Conservation (phyloP, 345 rosid species). For the Acer negundo region DNA sequence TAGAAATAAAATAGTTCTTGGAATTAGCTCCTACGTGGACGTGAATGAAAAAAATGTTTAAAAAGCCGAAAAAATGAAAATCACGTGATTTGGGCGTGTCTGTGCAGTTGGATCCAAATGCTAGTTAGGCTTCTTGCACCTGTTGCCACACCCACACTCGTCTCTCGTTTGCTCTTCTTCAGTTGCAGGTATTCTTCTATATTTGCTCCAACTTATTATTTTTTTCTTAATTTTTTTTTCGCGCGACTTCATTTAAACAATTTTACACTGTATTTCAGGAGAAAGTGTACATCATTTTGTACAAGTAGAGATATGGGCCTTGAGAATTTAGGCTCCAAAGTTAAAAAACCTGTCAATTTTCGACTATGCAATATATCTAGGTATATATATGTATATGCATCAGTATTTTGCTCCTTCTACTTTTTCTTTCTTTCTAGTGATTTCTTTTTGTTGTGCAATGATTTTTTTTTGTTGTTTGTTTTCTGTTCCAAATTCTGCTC, state of each 20-base stretch:
- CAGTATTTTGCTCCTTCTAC: not conserved
- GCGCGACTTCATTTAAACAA: not conserved
- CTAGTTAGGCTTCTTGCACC: not conserved
- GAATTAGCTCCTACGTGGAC: too few relatives aligned
- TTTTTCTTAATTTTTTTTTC: not conserved
- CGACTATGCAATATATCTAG: conserved; percentile 69
- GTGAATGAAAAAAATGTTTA: not conserved
- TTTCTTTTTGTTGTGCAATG: not conserved
- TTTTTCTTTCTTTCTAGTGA: not conserved
- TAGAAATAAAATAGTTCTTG: too few relatives aligned
- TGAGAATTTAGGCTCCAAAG: conserved; percentile 29
- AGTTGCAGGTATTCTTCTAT: not conserved
- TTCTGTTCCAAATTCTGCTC: conserved; percentile 15
- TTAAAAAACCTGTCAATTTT: conserved; percentile 38
- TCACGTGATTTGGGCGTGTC: not conserved
- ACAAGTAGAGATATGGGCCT: conserved; percentile 41
- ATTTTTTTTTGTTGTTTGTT: conserved; percentile 9
- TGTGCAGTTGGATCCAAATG: not conserved
- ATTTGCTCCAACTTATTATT: not conserved
- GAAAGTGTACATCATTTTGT: conserved; percentile 14
- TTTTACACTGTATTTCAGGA: conserved; percentile 18
- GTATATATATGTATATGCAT: conserved; percentile 41
- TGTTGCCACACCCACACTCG: not conserved
- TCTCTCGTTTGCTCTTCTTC: not conserved
- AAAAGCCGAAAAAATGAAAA: not conserved